Percentiles rank a stretch among this genome's conserved stretches.
Conservation (phyloP, 2,329 filamentous ascomycete species). For the Arthrinium phaeospermum region DNA sequence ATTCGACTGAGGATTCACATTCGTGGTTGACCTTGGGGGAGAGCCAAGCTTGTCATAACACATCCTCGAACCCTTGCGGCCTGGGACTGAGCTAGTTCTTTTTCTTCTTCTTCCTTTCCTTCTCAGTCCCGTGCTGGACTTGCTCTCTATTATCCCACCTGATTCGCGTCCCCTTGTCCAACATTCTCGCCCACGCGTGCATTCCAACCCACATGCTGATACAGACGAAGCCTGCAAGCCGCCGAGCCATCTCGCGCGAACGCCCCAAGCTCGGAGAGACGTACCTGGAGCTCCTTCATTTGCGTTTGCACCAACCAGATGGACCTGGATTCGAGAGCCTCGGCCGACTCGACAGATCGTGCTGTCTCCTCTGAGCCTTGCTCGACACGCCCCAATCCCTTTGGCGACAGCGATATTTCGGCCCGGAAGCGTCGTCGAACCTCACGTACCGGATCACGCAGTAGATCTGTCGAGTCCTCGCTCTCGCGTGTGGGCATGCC, state of each 20-base stretch:
- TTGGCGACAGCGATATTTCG: conserved; percentile 60
- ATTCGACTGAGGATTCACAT: conserved; percentile 6
- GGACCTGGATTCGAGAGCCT: conserved; percentile 54
- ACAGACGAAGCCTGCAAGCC: conserved; percentile 50
- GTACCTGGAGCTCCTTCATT: conserved; percentile 53
- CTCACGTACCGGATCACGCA: conserved; percentile 60
- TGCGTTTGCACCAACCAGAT: conserved; percentile 53
- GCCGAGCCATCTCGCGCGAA: conserved; percentile 60
- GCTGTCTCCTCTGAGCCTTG: conserved; percentile 67
- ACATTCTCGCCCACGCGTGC: conserved; percentile 14
- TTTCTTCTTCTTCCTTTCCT: conserved; percentile 27
- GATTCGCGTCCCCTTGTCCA: not conserved
- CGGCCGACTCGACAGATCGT: conserved; percentile 60
- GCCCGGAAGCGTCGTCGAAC: conserved; percentile 68
- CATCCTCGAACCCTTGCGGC: conserved; percentile 27
- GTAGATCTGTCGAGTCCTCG: conserved; percentile 54
- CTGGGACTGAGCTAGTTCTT: conserved; percentile 24
- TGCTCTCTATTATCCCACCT: not conserved
- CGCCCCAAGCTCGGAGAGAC: conserved; percentile 50
- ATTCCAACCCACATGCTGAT: conserved; percentile 61
- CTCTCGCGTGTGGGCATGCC: conserved; percentile 30
- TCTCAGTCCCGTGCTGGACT: conserved; percentile 17
- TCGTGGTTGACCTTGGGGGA: conserved; percentile 9
- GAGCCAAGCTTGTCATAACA: conserved; percentile 10
- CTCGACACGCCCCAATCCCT: conserved; percentile 68